Evolutionary conservation across 441 rosid genomes (phyloP).

Genomic region (Viola pubescens): DNA sequence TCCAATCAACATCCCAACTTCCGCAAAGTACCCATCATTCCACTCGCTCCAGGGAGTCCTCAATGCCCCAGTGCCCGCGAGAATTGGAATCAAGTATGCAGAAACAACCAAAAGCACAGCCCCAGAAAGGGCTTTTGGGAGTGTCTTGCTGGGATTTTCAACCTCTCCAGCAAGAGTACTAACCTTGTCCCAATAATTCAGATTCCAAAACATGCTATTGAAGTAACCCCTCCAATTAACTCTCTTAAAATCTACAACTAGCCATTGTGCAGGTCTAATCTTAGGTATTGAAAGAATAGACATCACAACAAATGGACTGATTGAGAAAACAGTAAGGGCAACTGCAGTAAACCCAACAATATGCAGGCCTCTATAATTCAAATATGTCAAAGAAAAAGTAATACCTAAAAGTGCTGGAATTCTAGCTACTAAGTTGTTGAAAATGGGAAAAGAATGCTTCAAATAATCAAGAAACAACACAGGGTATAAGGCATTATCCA

Average conservation of each 20-base stretch:
- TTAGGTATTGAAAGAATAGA: constrained; percentile 55
- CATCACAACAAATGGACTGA: constrained; percentile 72
- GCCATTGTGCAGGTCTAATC: constrained; percentile 58
- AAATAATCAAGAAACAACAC: constrained; percentile 84
- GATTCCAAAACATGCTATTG: constrained; percentile 85
- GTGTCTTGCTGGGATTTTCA: constrained; percentile 65
- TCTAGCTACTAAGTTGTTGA: constrained; percentile 46
- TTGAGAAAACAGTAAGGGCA: constrained; percentile 59
- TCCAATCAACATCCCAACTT: constrained; percentile 79
- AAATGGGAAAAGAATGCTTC: constrained; percentile 72
- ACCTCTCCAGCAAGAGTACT: constrained; percentile 96
- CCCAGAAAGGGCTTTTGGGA: constrained; percentile 79
- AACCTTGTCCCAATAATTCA: constrained; percentile 90
- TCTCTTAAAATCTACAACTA: constrained; percentile 47
- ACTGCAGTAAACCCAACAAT: constrained; percentile 83
- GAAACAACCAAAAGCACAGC: constrained; percentile 65
- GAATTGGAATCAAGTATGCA: constrained; percentile 71
- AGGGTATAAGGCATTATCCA: constrained; percentile 93
- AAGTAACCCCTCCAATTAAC: constrained; percentile 85
- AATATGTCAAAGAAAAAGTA: constrained; percentile 62
- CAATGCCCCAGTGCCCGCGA: constrained; percentile 78
- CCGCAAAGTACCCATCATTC: constrained; percentile 92
- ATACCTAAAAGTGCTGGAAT: constrained; percentile 76
- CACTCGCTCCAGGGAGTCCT: constrained; percentile 46
- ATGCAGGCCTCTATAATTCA: constrained; percentile 83